A percentile compares a stretch with the other conserved stretches of the same genome.
Conservation (phyloP, 176 grass and related monocot species). For the Hyparrhenia diplandra region DNA sequence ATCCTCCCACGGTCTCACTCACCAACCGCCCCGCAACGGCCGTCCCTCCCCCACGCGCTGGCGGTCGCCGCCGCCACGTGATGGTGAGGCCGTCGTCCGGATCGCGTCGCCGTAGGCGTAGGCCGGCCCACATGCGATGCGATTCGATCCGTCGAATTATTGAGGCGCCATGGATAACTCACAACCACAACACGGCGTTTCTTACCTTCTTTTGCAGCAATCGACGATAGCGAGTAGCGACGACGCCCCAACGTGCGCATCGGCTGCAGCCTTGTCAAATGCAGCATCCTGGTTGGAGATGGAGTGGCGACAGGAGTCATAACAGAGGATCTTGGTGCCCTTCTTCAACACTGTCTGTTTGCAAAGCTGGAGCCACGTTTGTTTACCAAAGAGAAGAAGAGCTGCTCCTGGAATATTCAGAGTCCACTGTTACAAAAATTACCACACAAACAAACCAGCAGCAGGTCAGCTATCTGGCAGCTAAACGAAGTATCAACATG, state of each 20-base stretch:
- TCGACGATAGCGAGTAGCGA: not conserved
- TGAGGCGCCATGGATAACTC: not conserved
- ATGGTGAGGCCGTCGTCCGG: not conserved
- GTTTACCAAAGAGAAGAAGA: too few relatives aligned
- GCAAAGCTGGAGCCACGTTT: not conserved
- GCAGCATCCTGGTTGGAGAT: too few relatives aligned
- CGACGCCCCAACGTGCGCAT: not conserved
- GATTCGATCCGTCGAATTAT: not conserved
- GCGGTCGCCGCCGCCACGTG: slow-evolving; percentile 1
- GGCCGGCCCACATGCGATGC: not conserved
- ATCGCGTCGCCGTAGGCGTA: not conserved
- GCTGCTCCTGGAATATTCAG: too few relatives aligned
- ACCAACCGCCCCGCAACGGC: not conserved
- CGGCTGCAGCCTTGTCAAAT: not conserved
- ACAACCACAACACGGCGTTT: too few relatives aligned
- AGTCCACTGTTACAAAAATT: too few relatives aligned
- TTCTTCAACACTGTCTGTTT: too few relatives aligned
- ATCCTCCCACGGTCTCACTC: not conserved
- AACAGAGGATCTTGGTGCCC: too few relatives aligned
- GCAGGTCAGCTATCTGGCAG: too few relatives aligned
- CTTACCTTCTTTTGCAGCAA: not conserved
- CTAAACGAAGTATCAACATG: too few relatives aligned
- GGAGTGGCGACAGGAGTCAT: too few relatives aligned
- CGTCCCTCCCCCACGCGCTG: not conserved
- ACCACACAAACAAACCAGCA: too few relatives aligned